Conservation (phyloP, 441 rosid species). For the Lepidium campestre region DNA sequence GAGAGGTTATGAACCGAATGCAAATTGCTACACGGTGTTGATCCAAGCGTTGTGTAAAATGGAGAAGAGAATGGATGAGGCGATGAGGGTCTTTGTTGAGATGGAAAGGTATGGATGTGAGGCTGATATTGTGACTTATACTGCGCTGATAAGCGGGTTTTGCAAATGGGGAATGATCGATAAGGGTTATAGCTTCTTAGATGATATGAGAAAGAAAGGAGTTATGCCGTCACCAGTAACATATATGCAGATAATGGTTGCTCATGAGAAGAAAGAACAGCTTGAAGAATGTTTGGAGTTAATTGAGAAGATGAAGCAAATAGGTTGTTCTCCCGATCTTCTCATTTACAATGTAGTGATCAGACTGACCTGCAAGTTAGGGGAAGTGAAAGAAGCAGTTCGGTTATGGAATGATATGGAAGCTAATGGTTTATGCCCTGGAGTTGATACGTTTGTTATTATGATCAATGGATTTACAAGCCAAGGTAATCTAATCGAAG, state of each 20-base stretch:
- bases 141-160: constrained; percentile 74
- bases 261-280: constrained; percentile 81
- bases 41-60: constrained; percentile 67
- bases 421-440: constrained; percentile 59
- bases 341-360: constrained; percentile 56
- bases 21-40: constrained; percentile 69
- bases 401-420: constrained; percentile 78
- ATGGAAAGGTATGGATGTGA: constrained; percentile 72
- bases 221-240: constrained; percentile 49
- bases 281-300: constrained; percentile 72
- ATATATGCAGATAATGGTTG: constrained; percentile 75
- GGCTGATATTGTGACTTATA: constrained; percentile 66
- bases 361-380: constrained; percentile 70
- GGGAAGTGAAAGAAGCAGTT: constrained; percentile 60
- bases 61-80: constrained; percentile 74
- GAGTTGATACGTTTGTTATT: constrained; percentile 65
- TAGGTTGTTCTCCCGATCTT: constrained; percentile 56
- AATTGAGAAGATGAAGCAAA: constrained; percentile 51
- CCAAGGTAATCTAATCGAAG: constrained; percentile 59
- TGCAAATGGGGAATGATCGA: constrained; percentile 71
- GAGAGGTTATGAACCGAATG: constrained; percentile 65
- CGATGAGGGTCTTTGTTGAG: constrained; percentile 59
- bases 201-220: constrained; percentile 53
- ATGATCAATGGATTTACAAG: constrained; percentile 68
- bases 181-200: constrained; percentile 55